phyloP scores from a whole-genome alignment of 2,329 filamentous ascomycete species.

The Phialophora expanda region DNA sequence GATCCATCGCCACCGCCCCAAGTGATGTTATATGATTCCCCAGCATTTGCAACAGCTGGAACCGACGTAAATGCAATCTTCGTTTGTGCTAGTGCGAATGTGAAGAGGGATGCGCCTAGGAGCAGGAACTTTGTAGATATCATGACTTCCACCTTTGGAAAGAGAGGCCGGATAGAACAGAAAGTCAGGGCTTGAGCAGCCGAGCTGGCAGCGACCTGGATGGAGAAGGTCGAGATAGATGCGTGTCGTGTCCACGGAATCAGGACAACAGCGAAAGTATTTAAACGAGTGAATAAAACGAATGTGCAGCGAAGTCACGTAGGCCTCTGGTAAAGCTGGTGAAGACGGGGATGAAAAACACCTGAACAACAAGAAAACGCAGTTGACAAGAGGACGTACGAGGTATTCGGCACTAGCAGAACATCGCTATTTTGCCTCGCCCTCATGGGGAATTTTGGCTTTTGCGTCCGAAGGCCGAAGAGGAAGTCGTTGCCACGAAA shows the following conservation, averaged over 20 bases:
- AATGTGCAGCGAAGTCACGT: conserved; percentile 8
- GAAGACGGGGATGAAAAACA: not conserved
- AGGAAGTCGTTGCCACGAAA: conserved; percentile 1
- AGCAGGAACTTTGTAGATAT: conserved; percentile 57
- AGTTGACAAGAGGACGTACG: not conserved
- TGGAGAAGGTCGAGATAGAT: not conserved
- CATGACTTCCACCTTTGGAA: conserved; percentile 47
- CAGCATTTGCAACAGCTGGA: conserved; percentile 55
- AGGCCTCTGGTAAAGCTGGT: conserved; percentile 2
- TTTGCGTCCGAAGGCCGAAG: not conserved
- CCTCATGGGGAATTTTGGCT: not conserved
- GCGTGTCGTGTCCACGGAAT: not conserved
- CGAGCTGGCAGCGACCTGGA: not conserved
- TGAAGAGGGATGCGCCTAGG: conserved; percentile 52
- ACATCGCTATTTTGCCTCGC: not conserved
- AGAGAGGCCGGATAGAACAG: not conserved
- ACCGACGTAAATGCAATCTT: conserved; percentile 58
- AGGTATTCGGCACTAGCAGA: not conserved
- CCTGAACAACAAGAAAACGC: conserved; percentile 1
- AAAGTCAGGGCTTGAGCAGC: not conserved
- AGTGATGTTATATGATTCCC: conserved; percentile 51
- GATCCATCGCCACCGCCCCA: conserved; percentile 53
- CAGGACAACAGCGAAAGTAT: not conserved
- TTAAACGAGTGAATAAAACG: conserved; percentile 7
- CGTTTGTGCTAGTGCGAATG: conserved; percentile 54